Evolutionary conservation across 768 basidiomycete species (phyloP).

Genomic region (Albatrellus ellisii): DNA sequence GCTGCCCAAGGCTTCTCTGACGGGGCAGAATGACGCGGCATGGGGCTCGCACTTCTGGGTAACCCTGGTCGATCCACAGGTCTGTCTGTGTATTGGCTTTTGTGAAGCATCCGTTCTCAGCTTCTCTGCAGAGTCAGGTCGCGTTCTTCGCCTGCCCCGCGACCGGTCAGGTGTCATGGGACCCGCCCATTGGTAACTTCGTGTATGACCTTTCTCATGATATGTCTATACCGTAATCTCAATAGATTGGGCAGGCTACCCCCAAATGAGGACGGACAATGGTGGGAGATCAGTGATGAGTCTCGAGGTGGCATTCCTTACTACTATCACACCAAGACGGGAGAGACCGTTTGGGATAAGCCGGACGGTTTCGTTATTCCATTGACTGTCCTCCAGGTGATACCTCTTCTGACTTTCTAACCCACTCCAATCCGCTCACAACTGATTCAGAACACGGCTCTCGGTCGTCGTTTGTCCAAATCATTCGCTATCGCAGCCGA

Average conservation of each 20-base stretch:
- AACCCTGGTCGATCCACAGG: conserved; percentile 84
- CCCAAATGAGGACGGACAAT: conserved; percentile 75
- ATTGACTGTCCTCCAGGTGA: conserved; percentile 73
- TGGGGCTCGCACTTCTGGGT: conserved; percentile 96
- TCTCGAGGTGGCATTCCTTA: conserved; percentile 75
- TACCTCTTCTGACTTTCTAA: conserved; percentile 4
- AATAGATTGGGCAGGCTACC: conserved; percentile 44
- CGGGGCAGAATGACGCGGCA: conserved; percentile 3
- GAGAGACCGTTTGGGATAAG: conserved; percentile 88
- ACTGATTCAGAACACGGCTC: conserved; percentile 45
- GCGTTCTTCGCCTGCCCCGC: conserved; percentile 91
- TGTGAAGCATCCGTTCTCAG: conserved; percentile 20
- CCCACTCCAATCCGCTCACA: conserved; percentile 7
- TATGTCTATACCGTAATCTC: conserved; percentile 11
- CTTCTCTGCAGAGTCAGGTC: conserved; percentile 32
- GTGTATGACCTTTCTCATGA: conserved; percentile 40
- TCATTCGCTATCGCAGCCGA: conserved; percentile 14
- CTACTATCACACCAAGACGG: conserved; percentile 89
- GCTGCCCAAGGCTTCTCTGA: conserved; percentile 6
- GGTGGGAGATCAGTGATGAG: conserved; percentile 92
- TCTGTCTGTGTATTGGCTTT: conserved; percentile 23
- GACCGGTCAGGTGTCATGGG: conserved; percentile 88
- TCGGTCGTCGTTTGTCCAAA: conserved; percentile 53
- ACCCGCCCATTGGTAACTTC: conserved; percentile 80
- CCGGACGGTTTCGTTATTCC: conserved; percentile 87